A percentile compares a stretch with the other conserved stretches of the same genome.
phyloP scores from a whole-genome alignment of 2,329 filamentous ascomycete genomes.

The Pyrenochaeta sp. region DNA sequence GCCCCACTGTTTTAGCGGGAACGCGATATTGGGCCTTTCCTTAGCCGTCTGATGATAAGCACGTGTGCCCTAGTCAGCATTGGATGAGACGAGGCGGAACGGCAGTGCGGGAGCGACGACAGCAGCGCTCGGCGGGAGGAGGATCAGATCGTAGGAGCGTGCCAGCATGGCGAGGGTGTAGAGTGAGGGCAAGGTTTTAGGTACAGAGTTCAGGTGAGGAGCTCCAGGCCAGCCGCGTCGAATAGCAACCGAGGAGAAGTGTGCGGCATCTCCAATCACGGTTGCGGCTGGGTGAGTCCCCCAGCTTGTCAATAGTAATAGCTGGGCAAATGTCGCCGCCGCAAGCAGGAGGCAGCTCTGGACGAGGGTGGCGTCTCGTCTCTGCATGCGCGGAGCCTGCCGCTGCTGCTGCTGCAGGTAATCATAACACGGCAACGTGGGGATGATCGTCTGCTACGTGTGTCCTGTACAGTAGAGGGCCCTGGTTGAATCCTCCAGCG shows the following conservation, averaged over 20 bases:
- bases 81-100: conserved; percentile 18
- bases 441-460: conserved; percentile 2
- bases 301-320: conserved; percentile 29
- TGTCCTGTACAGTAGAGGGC: too few species aligned
- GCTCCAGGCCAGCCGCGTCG: conserved; percentile 15
- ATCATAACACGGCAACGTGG: conserved; percentile 5
- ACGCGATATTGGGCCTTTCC: conserved; percentile 44
- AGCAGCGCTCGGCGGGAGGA: conserved; percentile 12
- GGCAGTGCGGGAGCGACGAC: conserved; percentile 11
- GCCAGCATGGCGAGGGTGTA: conserved; percentile 18
- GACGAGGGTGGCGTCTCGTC: conserved; percentile 29
- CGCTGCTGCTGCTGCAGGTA: conserved; percentile 17
- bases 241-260: conserved; percentile 29
- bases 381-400: conserved; percentile 32
- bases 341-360: conserved; percentile 25
- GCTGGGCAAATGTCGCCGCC: conserved; percentile 23
- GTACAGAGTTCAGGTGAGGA: conserved; percentile 32
- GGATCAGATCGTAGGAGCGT: conserved; percentile 8
- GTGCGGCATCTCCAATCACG: conserved; percentile 41
- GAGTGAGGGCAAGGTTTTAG: conserved; percentile 5
- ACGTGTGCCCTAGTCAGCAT: conserved; percentile 39
- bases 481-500: too few species aligned
- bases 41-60: conserved; percentile 41
- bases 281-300: conserved; percentile 22
- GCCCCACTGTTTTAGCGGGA: conserved; percentile 50